Base-by-base conservation (phyloP, 1,284 basidiomycete species). In the Puccinia coronata region DNA sequence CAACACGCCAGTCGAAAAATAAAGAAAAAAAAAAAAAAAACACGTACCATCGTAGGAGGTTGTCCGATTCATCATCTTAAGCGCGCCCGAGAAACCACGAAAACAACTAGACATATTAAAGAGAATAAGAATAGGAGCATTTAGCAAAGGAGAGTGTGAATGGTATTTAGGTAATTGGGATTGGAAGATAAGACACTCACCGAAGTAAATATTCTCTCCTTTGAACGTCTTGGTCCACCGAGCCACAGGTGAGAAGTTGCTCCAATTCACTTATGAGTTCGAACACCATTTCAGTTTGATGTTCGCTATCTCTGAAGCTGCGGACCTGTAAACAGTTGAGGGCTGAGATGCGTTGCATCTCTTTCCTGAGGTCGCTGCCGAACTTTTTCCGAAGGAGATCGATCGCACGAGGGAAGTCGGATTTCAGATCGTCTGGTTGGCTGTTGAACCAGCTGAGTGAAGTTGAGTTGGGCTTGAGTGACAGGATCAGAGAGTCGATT, bases 21-120 rank as follows among this genome's bases (percentile, higher is more conserved):
- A 63, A 23, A 69, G 28, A 51, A 41, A 36, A 59, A 49, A 36
- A 36, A 28, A 34, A 34, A 70, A 16, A 34, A 36, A 53, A 23
- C n/a, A 57, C 77, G 31, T 61, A 79, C 77, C 77, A 71, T 79
- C 77, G 70, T 71, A 79, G 14, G 77, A 70, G 23, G 77, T 70
- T 36, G 77, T 25, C 41, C 67, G 65, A 61, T 79, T 79, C 65
- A 79, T 79, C 65, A 79, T 69, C 49, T 71, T 70, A 18, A 79
- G 63, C 39, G 77, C 77, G 70, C 65, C 77, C 18, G 77, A 51
- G 47, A 79, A 79, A 20, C 61, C 77, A 47, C 77, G 77, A 71
- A 79, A 79, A 36, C 77, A 79, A 28, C 77, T 79, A 6, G n/a
- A 41, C 16, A 25, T 41, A 16, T 3, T 16, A 67, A 8, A 25